Conservation (phyloP, 139 green algal genomes). For the Mychonastes homosphaera region DNA sequence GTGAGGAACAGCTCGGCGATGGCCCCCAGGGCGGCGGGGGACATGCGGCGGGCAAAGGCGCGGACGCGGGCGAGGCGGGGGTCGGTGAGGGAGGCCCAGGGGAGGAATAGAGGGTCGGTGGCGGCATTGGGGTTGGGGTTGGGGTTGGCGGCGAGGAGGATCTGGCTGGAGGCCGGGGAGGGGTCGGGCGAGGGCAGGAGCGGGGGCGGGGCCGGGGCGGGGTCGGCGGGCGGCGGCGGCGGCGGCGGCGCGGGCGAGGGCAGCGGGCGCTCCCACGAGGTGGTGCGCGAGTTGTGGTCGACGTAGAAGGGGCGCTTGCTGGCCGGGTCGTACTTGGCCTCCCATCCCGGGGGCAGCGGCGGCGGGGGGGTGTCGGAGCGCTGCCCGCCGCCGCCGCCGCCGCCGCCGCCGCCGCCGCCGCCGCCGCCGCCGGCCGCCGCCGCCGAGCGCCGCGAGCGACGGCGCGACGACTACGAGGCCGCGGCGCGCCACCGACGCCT, state of each 20-base stretch:
- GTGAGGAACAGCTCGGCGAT: slow-evolving; percentile 71
- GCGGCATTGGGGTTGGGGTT: not conserved
- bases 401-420: not conserved
- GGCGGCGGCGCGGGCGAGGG: not conserved
- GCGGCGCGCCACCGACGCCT: not conserved
- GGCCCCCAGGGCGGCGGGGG: slow-evolving; percentile 38
- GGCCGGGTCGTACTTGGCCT: slow-evolving; percentile 63
- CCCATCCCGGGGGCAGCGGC: slow-evolving; percentile 63
- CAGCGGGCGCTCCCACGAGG: slow-evolving; percentile 62
- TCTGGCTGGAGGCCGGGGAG: no score
- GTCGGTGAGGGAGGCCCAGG: not conserved
- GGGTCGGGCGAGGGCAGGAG: slow-evolving; percentile 1
- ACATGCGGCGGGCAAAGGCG: slow-evolving; percentile 38
- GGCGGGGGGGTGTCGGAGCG: not conserved
- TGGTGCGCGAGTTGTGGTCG: slow-evolving; percentile 85
- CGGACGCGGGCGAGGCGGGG: no score
- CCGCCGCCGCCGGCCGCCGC: not conserved
- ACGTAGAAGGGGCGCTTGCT: slow-evolving; percentile 84
- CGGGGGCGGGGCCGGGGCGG: not conserved
- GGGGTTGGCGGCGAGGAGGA: not conserved
- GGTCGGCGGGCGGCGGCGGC: not conserved
- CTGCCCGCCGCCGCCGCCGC: not conserved
- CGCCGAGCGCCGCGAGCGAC: not conserved
- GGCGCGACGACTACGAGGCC: not conserved
- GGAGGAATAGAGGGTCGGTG: not conserved